phyloP scores from a whole-genome alignment of 2,329 filamentous ascomycete species.

The Fusarium sp. region DNA sequence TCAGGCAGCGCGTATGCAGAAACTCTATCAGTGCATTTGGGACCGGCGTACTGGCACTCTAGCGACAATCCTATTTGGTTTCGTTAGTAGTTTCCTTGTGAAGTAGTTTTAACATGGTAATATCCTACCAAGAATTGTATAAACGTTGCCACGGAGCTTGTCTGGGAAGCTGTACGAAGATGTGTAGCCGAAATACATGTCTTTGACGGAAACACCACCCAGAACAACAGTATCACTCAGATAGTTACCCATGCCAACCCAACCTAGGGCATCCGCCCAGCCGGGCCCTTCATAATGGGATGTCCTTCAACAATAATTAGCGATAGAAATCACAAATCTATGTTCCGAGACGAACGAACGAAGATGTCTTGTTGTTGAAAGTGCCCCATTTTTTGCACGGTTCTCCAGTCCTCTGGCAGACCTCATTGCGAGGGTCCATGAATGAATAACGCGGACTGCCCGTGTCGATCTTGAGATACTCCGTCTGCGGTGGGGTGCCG shows the following conservation, averaged over 20 bases:
- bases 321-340: fast-evolving
- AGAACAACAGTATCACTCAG: neutral
- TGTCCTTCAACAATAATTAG: neutral
- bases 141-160: neutral
- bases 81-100: fast-evolving
- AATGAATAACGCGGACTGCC: conserved; percentile 18
- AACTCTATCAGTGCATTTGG: neutral
- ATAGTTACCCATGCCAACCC: neutral
- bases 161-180: neutral
- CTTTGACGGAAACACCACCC: neutral
- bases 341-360: neutral
- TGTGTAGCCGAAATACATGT: conserved; percentile 11
- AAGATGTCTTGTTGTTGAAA: neutral
- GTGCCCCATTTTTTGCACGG: neutral
- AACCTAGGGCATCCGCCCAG: conserved; percentile 4
- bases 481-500: conserved; percentile 5
- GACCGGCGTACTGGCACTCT: neutral
- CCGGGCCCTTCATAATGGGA: neutral
- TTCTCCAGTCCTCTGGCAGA: neutral
- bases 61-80: neutral
- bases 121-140: conserved; percentile 5
- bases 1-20: neutral
- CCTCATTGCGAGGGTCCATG: neutral
- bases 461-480: conserved; percentile 15
- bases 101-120: fast-evolving